Evolutionary conservation across 1,284 basidiomycete species (phyloP), one percentile per base, ranked within the genome.

Genomic region (Microbotryomycetes sp.): DNA sequence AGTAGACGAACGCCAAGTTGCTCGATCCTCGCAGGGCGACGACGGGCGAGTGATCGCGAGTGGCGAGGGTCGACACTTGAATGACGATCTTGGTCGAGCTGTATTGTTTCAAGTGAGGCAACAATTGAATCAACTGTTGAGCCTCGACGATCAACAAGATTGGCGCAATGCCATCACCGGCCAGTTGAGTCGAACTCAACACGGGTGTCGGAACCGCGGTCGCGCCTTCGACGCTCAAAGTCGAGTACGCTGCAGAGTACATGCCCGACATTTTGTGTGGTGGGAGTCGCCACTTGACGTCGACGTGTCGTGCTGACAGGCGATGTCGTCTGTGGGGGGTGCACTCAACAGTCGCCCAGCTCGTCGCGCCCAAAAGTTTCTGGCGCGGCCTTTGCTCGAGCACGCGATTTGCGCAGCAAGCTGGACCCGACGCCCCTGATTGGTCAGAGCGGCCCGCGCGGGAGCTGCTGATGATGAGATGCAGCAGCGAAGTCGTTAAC

Each of bases 21-120:
- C 75, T 75, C 22, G 74, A 71, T 47, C 73, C 72, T n/a, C 75
- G 70, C 9, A 76, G 68, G 26, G 71, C 70, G 63, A 76, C 71
- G 48, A 76, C 66, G 52, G 74, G 73, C 49, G 74, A 72, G 67
- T 75, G 75, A 59, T 76, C 72, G 42, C 64, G 69, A 9, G 59
- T 54, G 53, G 66, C 66, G 22, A 7, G 5, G 7, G 65, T 68
- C 56, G 68, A 63, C 56, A 70, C 68, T 46, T 70, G 68, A 26
- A 70, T 7, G 51, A 70, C 68, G 58, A 68, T 29, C 7, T 56
- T 52, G 0, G 64, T 49, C 22, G 58, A 15, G 23, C 57, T 52
- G 53, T 67, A 62, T 1, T 32, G 19, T 53, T 62, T 62, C 32
- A 68, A 52, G 12, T 51, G 46, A 2, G 65, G 65, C 0, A 69